Percentiles rank a stretch among this genome's conserved stretches.
These are phyloP conservation scores for Draba incana DNA, from an alignment of 345 rosid genomes.

Conservation along the genomic window DNA sequence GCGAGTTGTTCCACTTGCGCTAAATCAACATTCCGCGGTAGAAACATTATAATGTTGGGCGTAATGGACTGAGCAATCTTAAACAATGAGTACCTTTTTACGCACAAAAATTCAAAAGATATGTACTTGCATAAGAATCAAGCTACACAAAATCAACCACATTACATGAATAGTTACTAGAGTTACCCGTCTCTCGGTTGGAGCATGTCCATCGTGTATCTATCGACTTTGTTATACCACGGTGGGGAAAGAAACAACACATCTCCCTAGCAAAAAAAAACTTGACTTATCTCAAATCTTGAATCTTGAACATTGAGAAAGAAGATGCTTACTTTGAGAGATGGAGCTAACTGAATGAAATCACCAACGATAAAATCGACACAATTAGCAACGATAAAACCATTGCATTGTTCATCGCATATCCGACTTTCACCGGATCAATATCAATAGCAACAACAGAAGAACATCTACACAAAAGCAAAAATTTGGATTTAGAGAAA, in stretches of 20 bases:
- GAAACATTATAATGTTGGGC: constrained; percentile 35
- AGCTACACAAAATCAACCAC: too few relatives aligned
- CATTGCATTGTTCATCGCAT: constrained; percentile 50
- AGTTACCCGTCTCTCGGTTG: constrained; percentile 51
- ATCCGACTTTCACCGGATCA: constrained; percentile 51
- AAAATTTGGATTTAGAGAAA: neutral
- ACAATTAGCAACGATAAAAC: constrained; percentile 48
- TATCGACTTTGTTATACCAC: constrained; percentile 48
- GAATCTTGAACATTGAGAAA: neutral
- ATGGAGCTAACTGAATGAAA: constrained; percentile 53
- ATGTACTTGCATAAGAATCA: neutral
- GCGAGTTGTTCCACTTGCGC: constrained; percentile 39
- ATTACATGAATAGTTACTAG: neutral
- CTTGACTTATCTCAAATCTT: too few relatives aligned
- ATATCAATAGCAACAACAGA: constrained; percentile 56
- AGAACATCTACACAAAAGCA: constrained; percentile 35
- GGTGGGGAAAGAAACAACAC: constrained; percentile 53
- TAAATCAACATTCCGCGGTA: constrained; percentile 36
- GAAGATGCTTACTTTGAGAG: constrained; percentile 45
- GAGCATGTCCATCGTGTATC: constrained; percentile 48
- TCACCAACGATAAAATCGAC: constrained; percentile 54
- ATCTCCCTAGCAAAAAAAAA: constrained; percentile 40
- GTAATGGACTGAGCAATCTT: constrained; percentile 35
- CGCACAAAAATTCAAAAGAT: neutral
- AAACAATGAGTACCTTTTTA: constrained; percentile 34